Evolutionary conservation across 148 eudicot genomes (phyloP).

Genomic region (Dysphania ambrosioides): DNA sequence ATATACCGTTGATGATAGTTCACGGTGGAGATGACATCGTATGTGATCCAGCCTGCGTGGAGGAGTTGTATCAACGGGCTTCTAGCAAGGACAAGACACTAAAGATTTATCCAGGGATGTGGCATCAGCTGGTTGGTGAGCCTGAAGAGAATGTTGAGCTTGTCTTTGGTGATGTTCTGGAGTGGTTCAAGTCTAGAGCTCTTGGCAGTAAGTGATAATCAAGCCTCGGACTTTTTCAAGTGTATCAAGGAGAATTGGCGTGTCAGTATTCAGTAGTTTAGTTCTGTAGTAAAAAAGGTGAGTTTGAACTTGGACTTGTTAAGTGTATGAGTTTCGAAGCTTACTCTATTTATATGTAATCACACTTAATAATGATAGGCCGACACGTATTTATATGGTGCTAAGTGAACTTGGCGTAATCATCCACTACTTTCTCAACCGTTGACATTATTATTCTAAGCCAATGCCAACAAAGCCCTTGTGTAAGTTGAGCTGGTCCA

Average conservation of each 20-base stretch:
- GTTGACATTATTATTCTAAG: too few species aligned
- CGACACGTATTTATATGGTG: not conserved
- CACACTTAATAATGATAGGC: not conserved
- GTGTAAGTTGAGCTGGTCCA: too few species aligned
- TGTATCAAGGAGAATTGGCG: not conserved
- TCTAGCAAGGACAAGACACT: conserved; percentile 79
- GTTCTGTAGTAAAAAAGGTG: conserved; percentile 1
- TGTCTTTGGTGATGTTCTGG: conserved; percentile 78
- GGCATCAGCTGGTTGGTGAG: conserved; percentile 94
- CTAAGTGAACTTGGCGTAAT: too few species aligned
- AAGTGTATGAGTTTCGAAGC: not conserved
- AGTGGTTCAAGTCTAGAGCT: conserved; percentile 73
- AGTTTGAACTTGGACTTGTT: not conserved
- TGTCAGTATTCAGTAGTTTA: not conserved
- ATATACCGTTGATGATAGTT: conserved; percentile 59
- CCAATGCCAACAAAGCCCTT: too few species aligned
- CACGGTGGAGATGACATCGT: conserved; percentile 80
- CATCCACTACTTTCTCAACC: too few species aligned
- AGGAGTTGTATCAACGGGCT: conserved; percentile 64
- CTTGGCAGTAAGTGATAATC: conserved; percentile 23
- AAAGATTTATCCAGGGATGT: conserved; percentile 75
- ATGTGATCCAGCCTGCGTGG: conserved; percentile 80
- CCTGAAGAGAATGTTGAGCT: conserved; percentile 62
- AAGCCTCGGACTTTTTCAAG: too few species aligned
- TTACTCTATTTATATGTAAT: not conserved